phyloP scores from a whole-genome alignment of 2,329 filamentous ascomycete species.

The Lachnellula arida region DNA sequence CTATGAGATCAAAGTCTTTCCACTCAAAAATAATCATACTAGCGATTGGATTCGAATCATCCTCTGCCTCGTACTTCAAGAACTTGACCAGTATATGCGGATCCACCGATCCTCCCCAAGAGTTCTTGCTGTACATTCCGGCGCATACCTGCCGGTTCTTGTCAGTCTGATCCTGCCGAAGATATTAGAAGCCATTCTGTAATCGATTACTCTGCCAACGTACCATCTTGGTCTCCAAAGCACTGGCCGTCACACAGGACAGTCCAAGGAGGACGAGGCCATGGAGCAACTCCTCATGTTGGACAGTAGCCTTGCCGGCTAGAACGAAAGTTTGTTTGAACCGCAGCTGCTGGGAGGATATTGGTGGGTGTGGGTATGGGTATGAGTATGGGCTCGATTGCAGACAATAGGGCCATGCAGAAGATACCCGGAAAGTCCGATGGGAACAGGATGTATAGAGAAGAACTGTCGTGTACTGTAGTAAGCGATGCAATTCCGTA shows the following conservation, averaged over 20 bases:
- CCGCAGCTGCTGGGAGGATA: neutral
- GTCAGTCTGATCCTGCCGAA: conserved; percentile 64
- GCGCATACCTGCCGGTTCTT: conserved; percentile 77
- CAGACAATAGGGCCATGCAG: conserved; percentile 18
- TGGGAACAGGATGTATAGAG: neutral
- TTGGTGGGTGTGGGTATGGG: neutral
- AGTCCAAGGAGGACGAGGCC: conserved; percentile 47
- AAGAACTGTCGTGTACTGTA: neutral
- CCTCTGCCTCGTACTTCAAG: conserved; percentile 51
- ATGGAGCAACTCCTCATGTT: conserved; percentile 53
- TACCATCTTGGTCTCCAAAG: conserved; percentile 57
- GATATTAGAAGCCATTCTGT: conserved; percentile 11
- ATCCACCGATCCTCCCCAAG: conserved; percentile 83
- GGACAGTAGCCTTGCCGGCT: conserved; percentile 26
- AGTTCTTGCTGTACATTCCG: conserved; percentile 86
- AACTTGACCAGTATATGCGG: conserved; percentile 88
- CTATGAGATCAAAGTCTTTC: conserved; percentile 77
- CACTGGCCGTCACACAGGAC: conserved; percentile 49
- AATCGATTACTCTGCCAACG: conserved; percentile 16
- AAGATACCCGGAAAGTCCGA: conserved; percentile 5
- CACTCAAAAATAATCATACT: conserved; percentile 93
- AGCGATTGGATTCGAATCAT: conserved; percentile 66
- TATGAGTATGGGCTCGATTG: conserved; percentile 1
- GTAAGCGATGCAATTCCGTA: neutral
- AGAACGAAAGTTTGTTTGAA: neutral